Evolutionary conservation across 225 moss, liverwort and hornwort species (phyloP).

Genomic region (Marchantia paleacea): DNA sequence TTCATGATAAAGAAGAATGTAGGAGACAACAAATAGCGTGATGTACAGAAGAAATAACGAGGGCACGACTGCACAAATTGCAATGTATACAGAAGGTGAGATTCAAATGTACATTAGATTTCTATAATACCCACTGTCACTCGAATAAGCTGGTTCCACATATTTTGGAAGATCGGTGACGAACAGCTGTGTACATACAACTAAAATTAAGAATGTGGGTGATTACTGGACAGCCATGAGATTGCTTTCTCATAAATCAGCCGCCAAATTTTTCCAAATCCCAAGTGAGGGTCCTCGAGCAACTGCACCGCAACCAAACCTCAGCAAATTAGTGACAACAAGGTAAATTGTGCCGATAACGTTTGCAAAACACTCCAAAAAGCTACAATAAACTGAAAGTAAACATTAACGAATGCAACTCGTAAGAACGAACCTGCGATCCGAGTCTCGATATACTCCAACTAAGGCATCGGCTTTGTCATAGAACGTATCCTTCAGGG

Average conservation of each 20-base stretch:
- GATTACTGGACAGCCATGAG: not conserved
- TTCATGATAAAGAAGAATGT: too few species aligned
- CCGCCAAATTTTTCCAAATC: slow-evolving; percentile 38
- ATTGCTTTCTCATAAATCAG: not conserved
- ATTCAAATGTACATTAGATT: slow-evolving; percentile 5
- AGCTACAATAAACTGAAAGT: too few species aligned
- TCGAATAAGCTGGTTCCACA: not conserved
- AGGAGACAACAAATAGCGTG: too few species aligned
- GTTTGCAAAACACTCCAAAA: too few species aligned
- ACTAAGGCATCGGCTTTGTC: slow-evolving; percentile 96
- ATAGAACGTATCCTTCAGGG: slow-evolving; percentile 91
- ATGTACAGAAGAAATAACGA: too few species aligned
- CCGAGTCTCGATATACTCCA: slow-evolving; percentile 76
- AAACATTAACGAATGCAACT: not conserved
- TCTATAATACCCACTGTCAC: slow-evolving; percentile 2
- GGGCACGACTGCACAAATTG: not conserved
- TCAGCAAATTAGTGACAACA: not conserved
- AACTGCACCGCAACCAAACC: slow-evolving; percentile 27
- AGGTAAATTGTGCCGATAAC: too few species aligned
- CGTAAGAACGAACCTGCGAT: slow-evolving; percentile 56
- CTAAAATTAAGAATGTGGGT: slow-evolving; percentile 5
- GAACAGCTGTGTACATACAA: slow-evolving; percentile 1
- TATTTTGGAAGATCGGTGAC: not conserved
- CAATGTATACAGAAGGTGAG: not conserved
- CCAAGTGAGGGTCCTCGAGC: slow-evolving; percentile 48